A percentile compares a stretch with the other conserved stretches of the same genome.
Conservation (phyloP, 208 protist species). For the Leishmania mexicana region DNA sequence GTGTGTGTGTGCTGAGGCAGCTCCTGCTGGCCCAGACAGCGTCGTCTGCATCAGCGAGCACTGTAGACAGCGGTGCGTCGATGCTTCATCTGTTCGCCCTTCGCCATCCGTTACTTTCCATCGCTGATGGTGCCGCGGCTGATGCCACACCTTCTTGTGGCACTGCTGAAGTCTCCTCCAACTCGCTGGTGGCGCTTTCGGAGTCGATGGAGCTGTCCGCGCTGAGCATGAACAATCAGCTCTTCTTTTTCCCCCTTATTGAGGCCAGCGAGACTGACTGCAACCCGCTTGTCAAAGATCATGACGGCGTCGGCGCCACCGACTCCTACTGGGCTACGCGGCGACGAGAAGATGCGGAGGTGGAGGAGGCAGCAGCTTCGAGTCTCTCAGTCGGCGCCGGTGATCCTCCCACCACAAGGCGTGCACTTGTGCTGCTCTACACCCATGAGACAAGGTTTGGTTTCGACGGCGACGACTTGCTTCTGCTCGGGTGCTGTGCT, state of each 20-base stretch:
- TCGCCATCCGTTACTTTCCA: not conserved
- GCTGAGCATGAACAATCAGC: not conserved
- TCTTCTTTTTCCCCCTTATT: not conserved
- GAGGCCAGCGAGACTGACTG: not conserved
- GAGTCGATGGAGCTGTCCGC: slow-evolving; percentile 2
- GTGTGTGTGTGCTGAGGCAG: slow-evolving; percentile 3
- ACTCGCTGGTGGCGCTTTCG: not conserved
- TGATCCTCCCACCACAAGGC: not conserved
- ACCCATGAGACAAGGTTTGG: slow-evolving; percentile 17
- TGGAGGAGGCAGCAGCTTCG: not conserved
- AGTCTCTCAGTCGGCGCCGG: not conserved
- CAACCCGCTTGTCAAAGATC: not conserved
- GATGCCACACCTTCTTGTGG: not conserved
- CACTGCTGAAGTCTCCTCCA: not conserved
- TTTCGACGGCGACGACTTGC: slow-evolving; percentile 9
- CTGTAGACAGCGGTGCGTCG: not conserved
- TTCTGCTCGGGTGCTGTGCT: slow-evolving; percentile 18
- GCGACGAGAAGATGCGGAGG: not conserved
- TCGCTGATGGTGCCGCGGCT: not conserved
- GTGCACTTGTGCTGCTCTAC: slow-evolving; percentile 26
- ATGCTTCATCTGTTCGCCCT: slow-evolving; percentile 22
- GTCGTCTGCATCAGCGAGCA: not conserved
- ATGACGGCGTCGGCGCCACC: not conserved
- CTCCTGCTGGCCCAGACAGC: slow-evolving; percentile 12
- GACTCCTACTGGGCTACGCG: not conserved